Percentiles rank a stretch among this genome's conserved stretches.
These are phyloP conservation scores for Aspergillus carlsbadensis DNA, from an alignment of 495 filamentous ascomycete species.

Conservation along the genomic window DNA sequence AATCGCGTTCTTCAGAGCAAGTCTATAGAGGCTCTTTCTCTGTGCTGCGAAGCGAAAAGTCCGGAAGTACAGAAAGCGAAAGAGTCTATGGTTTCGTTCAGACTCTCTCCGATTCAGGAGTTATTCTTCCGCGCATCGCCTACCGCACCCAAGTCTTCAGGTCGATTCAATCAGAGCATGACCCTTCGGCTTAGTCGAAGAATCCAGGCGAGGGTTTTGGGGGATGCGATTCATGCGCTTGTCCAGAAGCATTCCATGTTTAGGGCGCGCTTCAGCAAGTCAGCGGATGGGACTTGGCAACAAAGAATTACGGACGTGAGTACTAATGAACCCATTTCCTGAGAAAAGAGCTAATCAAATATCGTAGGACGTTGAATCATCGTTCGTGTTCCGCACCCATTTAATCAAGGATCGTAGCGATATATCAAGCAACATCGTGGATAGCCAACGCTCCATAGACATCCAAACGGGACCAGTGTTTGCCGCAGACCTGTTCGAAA, in stretches of 20 bases:
- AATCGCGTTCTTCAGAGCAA: slow-evolving; percentile 38
- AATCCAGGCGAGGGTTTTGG: slow-evolving; percentile 49
- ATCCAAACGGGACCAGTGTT: slow-evolving; percentile 44
- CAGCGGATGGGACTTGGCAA: slow-evolving; percentile 36
- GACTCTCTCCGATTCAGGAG: slow-evolving; percentile 46
- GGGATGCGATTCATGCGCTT: slow-evolving; percentile 54
- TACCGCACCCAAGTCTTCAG: slow-evolving; percentile 42
- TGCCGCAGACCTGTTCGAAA: slow-evolving; percentile 50
- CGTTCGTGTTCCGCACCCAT: slow-evolving; percentile 40
- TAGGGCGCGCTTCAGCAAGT: slow-evolving; percentile 56
- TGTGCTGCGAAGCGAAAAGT: slow-evolving; percentile 23
- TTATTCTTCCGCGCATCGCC: slow-evolving; percentile 44
- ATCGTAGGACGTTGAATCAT: slow-evolving; percentile 38
- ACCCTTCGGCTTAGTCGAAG: slow-evolving; percentile 54
- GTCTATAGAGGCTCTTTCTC: slow-evolving; percentile 38
- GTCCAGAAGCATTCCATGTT: slow-evolving; percentile 69
- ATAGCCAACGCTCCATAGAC: slow-evolving; percentile 43
- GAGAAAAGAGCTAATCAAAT: slow-evolving; percentile 15
- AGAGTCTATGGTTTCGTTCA: slow-evolving; percentile 49
- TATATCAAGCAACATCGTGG: slow-evolving; percentile 31
- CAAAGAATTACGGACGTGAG: slow-evolving; percentile 40
- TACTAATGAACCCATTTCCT: not conserved
- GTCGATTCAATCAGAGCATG: slow-evolving; percentile 71
- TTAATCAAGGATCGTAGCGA: slow-evolving; percentile 28
- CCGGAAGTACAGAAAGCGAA: slow-evolving; percentile 26